Base-by-base conservation (phyloP, 805 yeast species). In the Candida awuae region DNA sequence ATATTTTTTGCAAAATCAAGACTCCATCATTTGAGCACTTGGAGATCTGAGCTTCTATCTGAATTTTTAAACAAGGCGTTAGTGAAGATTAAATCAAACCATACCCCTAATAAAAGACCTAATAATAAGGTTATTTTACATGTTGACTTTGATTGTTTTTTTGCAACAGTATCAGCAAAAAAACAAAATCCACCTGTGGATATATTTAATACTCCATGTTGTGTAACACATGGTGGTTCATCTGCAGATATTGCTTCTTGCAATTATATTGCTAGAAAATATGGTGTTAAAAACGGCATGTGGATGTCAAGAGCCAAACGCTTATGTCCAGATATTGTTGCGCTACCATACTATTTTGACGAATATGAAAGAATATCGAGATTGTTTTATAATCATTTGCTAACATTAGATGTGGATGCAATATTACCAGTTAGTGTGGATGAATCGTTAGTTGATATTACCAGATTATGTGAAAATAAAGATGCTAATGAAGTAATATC, bases 131-230 rank as follows among this genome's bases (percentile, higher is more conserved):
- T 70, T 1, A 72, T 88, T 8, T 55, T 88, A 39, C 97, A 90
- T 56, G 69, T 90, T 25, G 98, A 90, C 56, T 90, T 87, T 58
- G 98, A 90, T 57, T 86, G 95, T 47, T 90, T 92, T 52, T 90
- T 90, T 61, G 97, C 88, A 2, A 71, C 94, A 0, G 96, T 82
- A 0, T 83, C 96, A 0, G 72, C 84, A 3, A 60, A 77, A 39
- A 66, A 61, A 13, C 63, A 67, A 30, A 23, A 39, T 7, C 80
- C 82, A 0, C 67, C 75, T 3, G 53, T 80, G 14, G 74, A 73
- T 42, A 68, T 74, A 44, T 59, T 49, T 26, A 67, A 32, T 43
- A 63, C 49, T 59, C 80, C 69, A 65, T 80, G 54, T 59, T 90
- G 60, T 63, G 95, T 66, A 65, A 68, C 80, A 0, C 78, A 75